Conservation (phyloP, 2,329 filamentous ascomycete species). For the Calonectria leucothoes region DNA sequence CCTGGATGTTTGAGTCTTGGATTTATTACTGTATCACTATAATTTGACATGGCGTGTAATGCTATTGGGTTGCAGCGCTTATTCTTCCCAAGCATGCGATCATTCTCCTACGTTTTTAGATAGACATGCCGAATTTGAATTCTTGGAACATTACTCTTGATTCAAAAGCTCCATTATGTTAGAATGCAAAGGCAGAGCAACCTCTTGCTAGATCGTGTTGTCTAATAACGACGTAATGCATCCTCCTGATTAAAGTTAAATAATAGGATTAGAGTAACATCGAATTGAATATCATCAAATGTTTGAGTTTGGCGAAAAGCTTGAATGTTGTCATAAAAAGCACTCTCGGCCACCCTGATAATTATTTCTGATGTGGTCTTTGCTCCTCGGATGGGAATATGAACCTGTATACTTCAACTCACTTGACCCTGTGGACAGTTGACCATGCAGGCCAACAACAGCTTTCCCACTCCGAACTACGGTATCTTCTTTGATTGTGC, state of each 20-base stretch:
- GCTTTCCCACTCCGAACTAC: slow-evolving; percentile 5
- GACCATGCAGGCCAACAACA: slow-evolving; percentile 28
- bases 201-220: not conserved
- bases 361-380: slow-evolving; percentile 4
- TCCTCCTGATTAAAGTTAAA: not conserved
- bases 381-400: slow-evolving; percentile 24
- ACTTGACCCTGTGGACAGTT: slow-evolving; percentile 28
- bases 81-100: not conserved
- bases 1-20: not conserved
- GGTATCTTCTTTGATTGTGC: slow-evolving; percentile 20
- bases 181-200: not conserved
- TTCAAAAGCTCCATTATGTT: not conserved
- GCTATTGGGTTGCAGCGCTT: not conserved
- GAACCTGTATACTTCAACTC: slow-evolving; percentile 25
- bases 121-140: not conserved
- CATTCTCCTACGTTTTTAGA: not conserved
- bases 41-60: slow-evolving; percentile 10
- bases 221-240: not conserved
- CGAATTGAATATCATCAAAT: not conserved
- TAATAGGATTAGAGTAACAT: not conserved
- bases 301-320: not conserved
- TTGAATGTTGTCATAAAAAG: not conserved
- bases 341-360: not conserved
- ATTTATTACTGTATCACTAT: slow-evolving; percentile 15
- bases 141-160: not conserved